Evolutionary conservation across 768 basidiomycete genomes (phyloP), one percentile per base, ranked within the genome.

Genomic region (Naganishia kalamii): DNA sequence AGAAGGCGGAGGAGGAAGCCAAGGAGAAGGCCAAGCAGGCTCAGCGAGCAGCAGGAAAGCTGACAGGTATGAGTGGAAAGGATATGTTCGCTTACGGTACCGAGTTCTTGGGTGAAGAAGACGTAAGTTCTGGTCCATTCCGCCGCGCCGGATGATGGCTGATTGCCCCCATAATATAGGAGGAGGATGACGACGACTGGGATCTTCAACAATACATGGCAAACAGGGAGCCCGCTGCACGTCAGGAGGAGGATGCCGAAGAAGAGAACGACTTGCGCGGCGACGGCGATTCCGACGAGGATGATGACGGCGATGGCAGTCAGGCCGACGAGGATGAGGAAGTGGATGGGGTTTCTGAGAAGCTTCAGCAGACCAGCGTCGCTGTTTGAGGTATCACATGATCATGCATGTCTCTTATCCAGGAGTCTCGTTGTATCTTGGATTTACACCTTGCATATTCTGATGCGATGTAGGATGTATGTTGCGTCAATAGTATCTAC

Each of bases 41-140:
- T 6, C 87, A 90, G 69, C 83, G 82, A 70, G 84, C 87, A 2
- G 92, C 92, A 2, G 94, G 93, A 65, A 97, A 97, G 85, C 86
- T 81, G 74, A 83, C 80, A 35, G 96, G 96, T 50, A 92, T 99
- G 91, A 90, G 88, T 65, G 96, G 96, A 59, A 84, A 91, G 79
- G 96, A 98, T 80, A 81, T 99, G 81, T 91, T 92, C 71, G 70
- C 85, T 80, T 64, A 69, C 65, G 70, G 71, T 57, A 74, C 74
- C 12, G 75, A 77, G 51, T 51, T 78, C 47, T 73, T 72, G 46
- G 74, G 74, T 50, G 74, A 73, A 29, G 75, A 75, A 21, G 74
- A 63, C 33, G 66, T 68, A 35, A 59, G 66, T 63, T 23, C 51
- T 10, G 46, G 7, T 43, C 43, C 37, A 12, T 17, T 4, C 6